These are phyloP conservation scores for Tuber microsphaerosporum DNA, from an alignment of 495 filamentous ascomycete genomes.

Conservation along the genomic window DNA sequence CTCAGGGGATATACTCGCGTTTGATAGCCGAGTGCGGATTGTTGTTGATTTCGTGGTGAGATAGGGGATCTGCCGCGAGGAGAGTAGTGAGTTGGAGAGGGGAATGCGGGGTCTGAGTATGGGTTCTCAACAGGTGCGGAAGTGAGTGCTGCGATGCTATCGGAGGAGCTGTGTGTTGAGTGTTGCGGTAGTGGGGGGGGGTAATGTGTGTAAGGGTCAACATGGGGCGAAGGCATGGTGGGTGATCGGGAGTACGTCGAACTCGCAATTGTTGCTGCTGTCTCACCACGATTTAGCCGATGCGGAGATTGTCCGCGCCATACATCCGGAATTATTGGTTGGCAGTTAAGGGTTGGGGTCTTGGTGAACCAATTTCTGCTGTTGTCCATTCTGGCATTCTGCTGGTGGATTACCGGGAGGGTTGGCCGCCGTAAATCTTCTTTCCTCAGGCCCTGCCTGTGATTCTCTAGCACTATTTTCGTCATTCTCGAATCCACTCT, in stretches of 20 bases:
- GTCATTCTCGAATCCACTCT: constrained; percentile 78
- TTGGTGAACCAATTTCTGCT: neutral
- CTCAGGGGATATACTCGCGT: too few relatives aligned
- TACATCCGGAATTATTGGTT: neutral
- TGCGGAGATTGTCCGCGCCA: neutral
- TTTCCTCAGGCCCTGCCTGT: constrained; percentile 76
- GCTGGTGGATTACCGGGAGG: constrained; percentile 48
- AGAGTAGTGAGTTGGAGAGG: neutral
- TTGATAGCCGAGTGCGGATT: too few relatives aligned
- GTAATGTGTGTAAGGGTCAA: neutral
- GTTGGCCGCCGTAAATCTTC: constrained; percentile 62
- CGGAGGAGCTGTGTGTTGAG: neutral
- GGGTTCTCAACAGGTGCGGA: neutral
- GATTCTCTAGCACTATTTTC: constrained; percentile 70
- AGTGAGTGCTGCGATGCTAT: neutral
- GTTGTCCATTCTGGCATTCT: neutral
- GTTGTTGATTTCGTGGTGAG: too few relatives aligned
- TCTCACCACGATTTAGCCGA: neutral
- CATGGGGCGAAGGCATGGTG: neutral
- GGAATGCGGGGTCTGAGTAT: neutral
- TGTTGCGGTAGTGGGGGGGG: neutral
- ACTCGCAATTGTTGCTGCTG: neutral
- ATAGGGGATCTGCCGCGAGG: neutral
- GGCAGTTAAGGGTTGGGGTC: neutral
- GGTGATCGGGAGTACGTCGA: neutral